Percentiles rank a stretch among this genome's conserved stretches.
Evolutionary conservation across 805 yeast species (phyloP).

Genomic region (Monosporozyma yasuniensis): DNA sequence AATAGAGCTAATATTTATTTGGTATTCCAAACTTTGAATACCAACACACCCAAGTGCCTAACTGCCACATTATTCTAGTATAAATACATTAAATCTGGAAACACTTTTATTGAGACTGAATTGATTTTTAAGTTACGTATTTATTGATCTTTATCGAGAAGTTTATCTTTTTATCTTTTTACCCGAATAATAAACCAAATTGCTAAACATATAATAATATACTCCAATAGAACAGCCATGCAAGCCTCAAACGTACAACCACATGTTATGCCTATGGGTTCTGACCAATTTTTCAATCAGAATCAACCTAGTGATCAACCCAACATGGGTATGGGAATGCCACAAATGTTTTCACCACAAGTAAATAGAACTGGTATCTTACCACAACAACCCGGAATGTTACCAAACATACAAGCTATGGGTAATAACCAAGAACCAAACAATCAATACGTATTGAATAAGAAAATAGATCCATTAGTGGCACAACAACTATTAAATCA

Average conservation of each 20-base stretch:
- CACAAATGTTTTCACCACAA: constrained; percentile 25
- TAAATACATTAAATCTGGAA: not conserved
- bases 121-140: not conserved
- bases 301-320: constrained; percentile 21
- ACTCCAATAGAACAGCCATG: constrained; percentile 8
- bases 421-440: constrained; percentile 10
- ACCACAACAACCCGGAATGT: constrained; percentile 16
- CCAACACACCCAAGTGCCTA: not conserved
- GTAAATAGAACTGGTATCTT: constrained; percentile 19
- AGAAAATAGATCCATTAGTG: constrained; percentile 21
- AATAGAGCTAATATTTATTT: not conserved
- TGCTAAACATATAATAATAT: not conserved
- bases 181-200: not conserved
- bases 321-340: constrained; percentile 21
- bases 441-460: constrained; percentile 21
- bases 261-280: constrained; percentile 20
- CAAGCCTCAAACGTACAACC: constrained; percentile 25
- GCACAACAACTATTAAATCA: constrained; percentile 13
- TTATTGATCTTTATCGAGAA: not conserved
- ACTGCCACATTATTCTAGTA: not conserved
- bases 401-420: constrained; percentile 12
- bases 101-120: not conserved
- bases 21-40: not conserved
- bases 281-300: constrained; percentile 22
- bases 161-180: not conserved